Base-by-base conservation (phyloP, 495 filamentous ascomycete species). In the Penicilliopsis zonata region DNA sequence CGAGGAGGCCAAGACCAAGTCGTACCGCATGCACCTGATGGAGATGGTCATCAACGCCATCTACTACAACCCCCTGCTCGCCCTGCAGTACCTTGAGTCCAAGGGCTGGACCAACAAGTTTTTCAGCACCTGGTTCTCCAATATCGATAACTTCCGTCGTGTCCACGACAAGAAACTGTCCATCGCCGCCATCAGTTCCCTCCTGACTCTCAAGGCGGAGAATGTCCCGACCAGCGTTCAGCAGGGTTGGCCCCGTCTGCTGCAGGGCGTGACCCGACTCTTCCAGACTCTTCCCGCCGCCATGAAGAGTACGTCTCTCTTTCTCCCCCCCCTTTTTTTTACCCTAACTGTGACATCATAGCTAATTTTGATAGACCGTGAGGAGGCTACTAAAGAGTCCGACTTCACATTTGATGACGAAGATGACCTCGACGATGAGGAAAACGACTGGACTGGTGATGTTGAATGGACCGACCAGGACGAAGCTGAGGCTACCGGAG, bases 101-200 rank as follows among this genome's bases (percentile, higher is more conserved):
- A 85, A 88, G 34, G 78, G 73, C 35, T 94, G 84, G 87, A 98
- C 90, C n/a, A 96, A 96, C 58, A 94, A 92, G 60, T 96, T 98
- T 58, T 98, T 98, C 71, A 90, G 80, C 55, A 64, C 86, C 19
- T 98, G 90, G 90, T 98, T 98, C 57, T 80, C 82, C 18, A 94
- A 76, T 54, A 98, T 98, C 57, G 83, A 94, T 38, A 79, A 74
- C 53, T 94, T 98, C 61, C 78, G 76, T 33, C 69, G 90, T 10
- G 90, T 98, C 9, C 90, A 98, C 48, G 90, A 98, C 63, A 98
- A 98, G 72, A 96, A 92, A 63, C 63, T 98, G 20, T 94, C 84
- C 19, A 94, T 98, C 52, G 78, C 86, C 22, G 90, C 86, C 12
- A 98, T 98, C 43, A 76, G 81, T 40, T 67, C 83, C 2, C 70